These are phyloP conservation scores for Phanerodontia chrysosporium DNA, from an alignment of 768 basidiomycete genomes.

Conservation along the genomic window DNA sequence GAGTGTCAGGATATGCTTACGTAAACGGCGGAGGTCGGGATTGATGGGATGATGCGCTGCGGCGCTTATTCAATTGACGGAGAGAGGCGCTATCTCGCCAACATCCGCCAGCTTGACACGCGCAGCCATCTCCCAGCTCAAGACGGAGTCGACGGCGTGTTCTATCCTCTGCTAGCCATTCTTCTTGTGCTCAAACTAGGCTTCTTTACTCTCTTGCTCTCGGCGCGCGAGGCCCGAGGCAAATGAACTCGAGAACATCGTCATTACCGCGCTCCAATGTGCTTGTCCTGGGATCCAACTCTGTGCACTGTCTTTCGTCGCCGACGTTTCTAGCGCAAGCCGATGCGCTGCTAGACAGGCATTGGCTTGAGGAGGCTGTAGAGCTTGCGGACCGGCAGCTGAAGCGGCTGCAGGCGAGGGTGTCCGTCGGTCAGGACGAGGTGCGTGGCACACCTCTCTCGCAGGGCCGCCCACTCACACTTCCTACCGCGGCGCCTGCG, in stretches of 20 bases:
- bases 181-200: too few species aligned
- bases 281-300: conserved; percentile 57
- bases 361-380: conserved; percentile 60
- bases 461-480: background rate
- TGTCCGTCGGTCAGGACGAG: conserved; percentile 53
- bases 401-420: conserved; percentile 49
- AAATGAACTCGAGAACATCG: background rate
- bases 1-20: too few species aligned
- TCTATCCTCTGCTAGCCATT: too few species aligned
- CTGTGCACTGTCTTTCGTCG: conserved; percentile 62
- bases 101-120: too few species aligned
- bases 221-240: too few species aligned
- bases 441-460: conserved; percentile 29
- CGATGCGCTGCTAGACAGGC: conserved; percentile 62
- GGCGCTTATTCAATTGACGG: too few species aligned
- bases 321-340: conserved; percentile 71
- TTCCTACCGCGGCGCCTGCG: background rate
- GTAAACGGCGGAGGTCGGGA: too few species aligned
- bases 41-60: too few species aligned
- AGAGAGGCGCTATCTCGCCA: too few species aligned
- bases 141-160: too few species aligned
- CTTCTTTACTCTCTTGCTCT: too few species aligned
- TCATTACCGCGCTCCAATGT: conserved; percentile 64
- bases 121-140: too few species aligned
- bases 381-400: conserved; percentile 57